Evolutionary conservation across 2,329 filamentous ascomycete genomes (phyloP), one percentile per base, ranked within the genome.

Genomic region (Nannizziopsis arthrosporioides): DNA sequence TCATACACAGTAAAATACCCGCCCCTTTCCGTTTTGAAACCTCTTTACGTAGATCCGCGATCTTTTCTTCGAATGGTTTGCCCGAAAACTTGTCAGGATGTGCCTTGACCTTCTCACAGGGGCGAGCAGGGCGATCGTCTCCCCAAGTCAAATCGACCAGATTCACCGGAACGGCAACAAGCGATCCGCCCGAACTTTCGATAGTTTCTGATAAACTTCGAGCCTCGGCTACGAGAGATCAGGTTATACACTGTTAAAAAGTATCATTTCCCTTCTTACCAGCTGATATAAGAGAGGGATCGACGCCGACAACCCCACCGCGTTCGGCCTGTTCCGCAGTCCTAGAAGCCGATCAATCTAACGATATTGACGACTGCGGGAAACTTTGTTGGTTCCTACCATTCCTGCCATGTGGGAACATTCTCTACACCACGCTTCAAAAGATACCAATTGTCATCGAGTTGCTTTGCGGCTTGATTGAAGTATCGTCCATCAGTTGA

Each of bases 401-500:
- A 98, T 66, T 96, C 92, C 63, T 95, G 87, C 85, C 92, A 98
- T 0, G 90, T 96, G 1, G 87, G 90, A 8, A 95, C 88, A 65
- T 94, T 87, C 61, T 92, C 85, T 42, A 94, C 74, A 5, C 92
- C 92, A 60, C 94, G 87, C 71, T 95, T 98, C 53, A 98, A 73
- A 36, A 98, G 73, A 43, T 78, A 72, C 92, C 92, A 98, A 66
- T 96, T 96, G 59, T 68, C 70, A 64, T 96, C 92, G 27, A 98
- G 78, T 66, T 98, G 87, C 59, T 89, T 85, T 53, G 81, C 73
- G 19, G 92, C 92, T 67, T 98, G 92, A 69, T 94, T 96, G 75
- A 96, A 98, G 68, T 98, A 98, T 55, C 92, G 82, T 27, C 92
- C 92, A 64, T 98, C 92, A 27, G 92, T 98, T 10, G 92, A 87